These are phyloP conservation scores for Dactylella cylindrospora DNA, from an alignment of 2,329 filamentous ascomycete genomes.

Conservation along the genomic window DNA sequence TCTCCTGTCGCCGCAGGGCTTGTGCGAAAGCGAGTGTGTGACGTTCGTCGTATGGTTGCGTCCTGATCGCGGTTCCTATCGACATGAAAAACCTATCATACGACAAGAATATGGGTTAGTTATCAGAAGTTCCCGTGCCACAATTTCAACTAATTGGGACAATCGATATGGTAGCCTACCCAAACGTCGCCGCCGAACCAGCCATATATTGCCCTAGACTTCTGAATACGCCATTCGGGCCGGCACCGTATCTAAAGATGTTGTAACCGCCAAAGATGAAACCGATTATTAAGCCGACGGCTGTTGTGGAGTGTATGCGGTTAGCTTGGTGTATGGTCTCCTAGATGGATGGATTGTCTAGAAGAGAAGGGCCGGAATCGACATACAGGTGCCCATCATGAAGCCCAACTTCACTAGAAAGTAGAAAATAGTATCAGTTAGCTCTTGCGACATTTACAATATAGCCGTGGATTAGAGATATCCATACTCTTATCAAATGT, in stretches of 20 bases:
- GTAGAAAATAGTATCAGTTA: conserved; percentile 49
- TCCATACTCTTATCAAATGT: conserved; percentile 60
- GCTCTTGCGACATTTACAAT: conserved; percentile 47
- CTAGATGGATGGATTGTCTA: conserved; percentile 3
- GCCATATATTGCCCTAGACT: conserved; percentile 97
- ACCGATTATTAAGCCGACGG: conserved; percentile 92
- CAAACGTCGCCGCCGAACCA: conserved; percentile 91
- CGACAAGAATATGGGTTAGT: conserved; percentile 6
- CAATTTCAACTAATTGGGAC: neutral
- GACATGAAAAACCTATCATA: conserved; percentile 86
- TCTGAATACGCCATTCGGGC: conserved; percentile 88
- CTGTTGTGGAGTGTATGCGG: conserved; percentile 58
- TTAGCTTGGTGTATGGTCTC: conserved; percentile 6
- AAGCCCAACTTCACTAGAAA: conserved; percentile 89
- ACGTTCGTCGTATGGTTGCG: conserved; percentile 69
- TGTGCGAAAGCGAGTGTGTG: conserved; percentile 28
- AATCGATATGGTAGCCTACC: conserved; percentile 60
- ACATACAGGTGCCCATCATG: conserved; percentile 97
- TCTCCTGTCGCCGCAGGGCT: conserved; percentile 25
- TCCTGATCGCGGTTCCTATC: conserved; percentile 93
- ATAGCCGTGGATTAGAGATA: conserved; percentile 30
- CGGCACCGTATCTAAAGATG: conserved; percentile 92
- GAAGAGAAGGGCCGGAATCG: conserved; percentile 23
- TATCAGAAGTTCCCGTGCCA: no score
- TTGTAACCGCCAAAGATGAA: conserved; percentile 96